Base-by-base conservation (phyloP, 345 rosid species). In the Excoecaria agallocha region DNA sequence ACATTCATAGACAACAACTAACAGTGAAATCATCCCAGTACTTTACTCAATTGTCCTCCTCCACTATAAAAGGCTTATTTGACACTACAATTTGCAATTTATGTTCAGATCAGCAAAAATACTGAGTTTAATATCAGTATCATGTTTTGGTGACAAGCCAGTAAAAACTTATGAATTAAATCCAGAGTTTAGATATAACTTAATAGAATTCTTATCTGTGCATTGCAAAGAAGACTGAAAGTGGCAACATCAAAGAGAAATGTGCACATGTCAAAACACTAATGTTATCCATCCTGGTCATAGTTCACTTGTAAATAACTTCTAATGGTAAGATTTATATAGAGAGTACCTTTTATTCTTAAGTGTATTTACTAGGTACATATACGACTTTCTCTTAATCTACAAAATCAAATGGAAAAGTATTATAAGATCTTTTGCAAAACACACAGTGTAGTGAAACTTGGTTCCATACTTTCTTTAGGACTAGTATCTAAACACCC, bases 11-110 rank as follows among this genome's bases (percentile, higher is more conserved):
- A n/a, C n/a, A n/a, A n/a, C n/a, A n/a, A n/a, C n/a, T n/a, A n/a
- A n/a, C n/a, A n/a, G n/a, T n/a, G n/a, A n/a, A n/a, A n/a, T n/a
- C n/a, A n/a, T n/a, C n/a, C n/a, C n/a, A n/a, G n/a, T n/a, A n/a
- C n/a, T n/a, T n/a, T n/a, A n/a, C n/a, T n/a, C n/a, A n/a, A n/a
- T n/a, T n/a, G n/a, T 71, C 89, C 97, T 78, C 98, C 98, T 73
- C 98, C 96, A 6, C 63, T 86, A 72, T 76, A 92, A 57, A 94
- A 94, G 77, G 84, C 83, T 75, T 88, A 89, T 58, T 78, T 75
- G 38, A 78, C 76, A 82, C 98, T 92, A 63, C 54, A 63, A 76
- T 66, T 64, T 35, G 64, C 65, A 77, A 76, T 49, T n/a, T 38
- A 59, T 43, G 75, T 67, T 49, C 0, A 73, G 43, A 35, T n/a